These are phyloP conservation scores for Trichoderma sp. DNA, from an alignment of 2,329 filamentous ascomycete species.

Conservation along the genomic window DNA sequence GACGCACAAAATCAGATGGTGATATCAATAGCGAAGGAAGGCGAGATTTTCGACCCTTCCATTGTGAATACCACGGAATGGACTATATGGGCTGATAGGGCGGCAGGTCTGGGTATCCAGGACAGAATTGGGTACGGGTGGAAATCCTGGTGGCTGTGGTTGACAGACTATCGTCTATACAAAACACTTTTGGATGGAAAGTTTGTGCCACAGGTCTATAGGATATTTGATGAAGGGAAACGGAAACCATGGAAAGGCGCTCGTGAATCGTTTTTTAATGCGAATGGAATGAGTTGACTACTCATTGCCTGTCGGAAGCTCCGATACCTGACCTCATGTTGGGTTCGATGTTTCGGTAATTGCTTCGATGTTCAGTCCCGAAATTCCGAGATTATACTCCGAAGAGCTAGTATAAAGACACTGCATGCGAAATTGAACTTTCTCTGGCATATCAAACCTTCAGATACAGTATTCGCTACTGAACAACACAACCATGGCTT, in stretches of 20 bases:
- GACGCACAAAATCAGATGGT: constrained; percentile 22
- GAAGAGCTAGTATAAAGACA: not conserved
- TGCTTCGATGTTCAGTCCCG: not conserved
- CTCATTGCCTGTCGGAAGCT: not conserved
- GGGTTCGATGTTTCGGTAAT: not conserved
- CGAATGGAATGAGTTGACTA: not conserved
- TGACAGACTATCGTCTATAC: constrained; percentile 36
- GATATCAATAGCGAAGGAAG: constrained; percentile 15
- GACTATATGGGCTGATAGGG: constrained; percentile 28
- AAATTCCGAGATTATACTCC: not conserved
- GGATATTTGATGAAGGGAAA: constrained; percentile 24
- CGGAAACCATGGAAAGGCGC: constrained; percentile 24
- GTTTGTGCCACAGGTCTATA: constrained; percentile 23
- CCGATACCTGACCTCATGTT: not conserved
- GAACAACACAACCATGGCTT: not conserved
- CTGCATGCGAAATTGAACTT: not conserved
- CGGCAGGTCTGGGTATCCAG: constrained; percentile 40
- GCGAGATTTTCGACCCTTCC: constrained; percentile 25
- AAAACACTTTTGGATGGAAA: constrained; percentile 31
- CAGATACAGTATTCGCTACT: not conserved
- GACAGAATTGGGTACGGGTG: constrained; percentile 40
- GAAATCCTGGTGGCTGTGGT: constrained; percentile 41
- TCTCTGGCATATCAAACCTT: not conserved
- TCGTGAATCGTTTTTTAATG: not conserved
- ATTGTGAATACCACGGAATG: constrained; percentile 24